Evolutionary conservation across 768 basidiomycete species (phyloP).

Genomic region (Boletales sp.): DNA sequence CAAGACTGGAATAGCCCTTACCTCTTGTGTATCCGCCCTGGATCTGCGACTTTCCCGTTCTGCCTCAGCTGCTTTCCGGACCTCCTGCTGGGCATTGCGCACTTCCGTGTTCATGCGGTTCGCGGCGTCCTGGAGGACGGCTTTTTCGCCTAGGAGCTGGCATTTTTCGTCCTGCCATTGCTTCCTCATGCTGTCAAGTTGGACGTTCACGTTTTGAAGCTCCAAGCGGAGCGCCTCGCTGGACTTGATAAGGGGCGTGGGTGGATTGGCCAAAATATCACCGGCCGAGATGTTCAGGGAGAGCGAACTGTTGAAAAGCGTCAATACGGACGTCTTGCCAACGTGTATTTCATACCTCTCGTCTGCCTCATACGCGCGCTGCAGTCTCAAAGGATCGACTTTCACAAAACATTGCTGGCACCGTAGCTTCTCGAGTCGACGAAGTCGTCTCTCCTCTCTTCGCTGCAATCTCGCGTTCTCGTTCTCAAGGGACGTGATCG

Average conservation of each 20-base stretch:
- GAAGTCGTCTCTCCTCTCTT: slow-evolving; percentile 65
- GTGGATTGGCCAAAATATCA: slow-evolving; percentile 52
- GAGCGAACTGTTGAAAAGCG: slow-evolving; percentile 37
- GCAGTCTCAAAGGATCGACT: slow-evolving; percentile 47
- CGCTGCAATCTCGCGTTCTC: slow-evolving; percentile 63
- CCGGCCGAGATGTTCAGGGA: slow-evolving; percentile 45
- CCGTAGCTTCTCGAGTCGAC: slow-evolving; percentile 55
- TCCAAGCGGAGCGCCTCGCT: slow-evolving; percentile 61
- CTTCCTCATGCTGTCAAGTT: slow-evolving; percentile 61
- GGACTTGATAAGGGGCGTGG: slow-evolving; percentile 65
- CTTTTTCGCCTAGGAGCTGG: slow-evolving; percentile 65
- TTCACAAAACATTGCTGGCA: slow-evolving; percentile 70
- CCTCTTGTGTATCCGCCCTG: slow-evolving; percentile 52
- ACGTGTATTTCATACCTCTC: slow-evolving; percentile 49
- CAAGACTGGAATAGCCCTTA: slow-evolving; percentile 28
- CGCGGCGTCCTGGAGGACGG: slow-evolving; percentile 66
- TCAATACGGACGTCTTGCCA: slow-evolving; percentile 5
- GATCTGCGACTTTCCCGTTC: slow-evolving; percentile 48
- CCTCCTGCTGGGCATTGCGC: slow-evolving; percentile 55
- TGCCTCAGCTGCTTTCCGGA: slow-evolving; percentile 48
- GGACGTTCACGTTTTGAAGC: slow-evolving; percentile 56
- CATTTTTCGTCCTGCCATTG: slow-evolving; percentile 69
- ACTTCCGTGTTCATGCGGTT: slow-evolving; percentile 63
- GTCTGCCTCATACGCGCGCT: slow-evolving; percentile 43
- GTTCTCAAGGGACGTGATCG: slow-evolving; percentile 56